phyloP scores from a whole-genome alignment of 2,329 filamentous ascomycete genomes.

The Aspergillus fischeri region DNA sequence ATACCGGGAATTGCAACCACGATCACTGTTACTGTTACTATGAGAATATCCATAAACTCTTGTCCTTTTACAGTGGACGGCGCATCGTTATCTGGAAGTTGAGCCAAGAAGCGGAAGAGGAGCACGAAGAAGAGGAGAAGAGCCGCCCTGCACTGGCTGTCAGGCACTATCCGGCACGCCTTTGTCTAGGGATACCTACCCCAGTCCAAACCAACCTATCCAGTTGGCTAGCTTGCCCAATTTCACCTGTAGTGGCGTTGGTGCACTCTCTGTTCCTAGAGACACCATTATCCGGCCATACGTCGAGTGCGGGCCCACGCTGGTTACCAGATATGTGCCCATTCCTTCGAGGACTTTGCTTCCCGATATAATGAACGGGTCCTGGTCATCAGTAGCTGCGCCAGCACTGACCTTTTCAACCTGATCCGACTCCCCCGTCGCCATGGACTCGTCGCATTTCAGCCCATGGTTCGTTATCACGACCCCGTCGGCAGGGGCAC shows the following conservation, averaged over 20 bases:
- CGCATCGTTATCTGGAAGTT: conserved; percentile 52
- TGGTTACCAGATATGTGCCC: conserved; percentile 70
- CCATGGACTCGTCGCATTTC: conserved; percentile 70
- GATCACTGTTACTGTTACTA: conserved; percentile 74
- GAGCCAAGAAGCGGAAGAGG: conserved; percentile 77
- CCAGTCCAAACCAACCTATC: conserved; percentile 73
- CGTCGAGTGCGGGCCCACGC: conserved; percentile 67
- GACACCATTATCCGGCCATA: conserved; percentile 74
- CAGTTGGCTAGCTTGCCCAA: conserved; percentile 71
- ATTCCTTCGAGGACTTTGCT: conserved; percentile 73
- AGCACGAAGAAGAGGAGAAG: conserved; percentile 82
- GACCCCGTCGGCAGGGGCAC: conserved; percentile 67
- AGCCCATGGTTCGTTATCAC: conserved; percentile 63
- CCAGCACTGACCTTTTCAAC: conserved; percentile 62
- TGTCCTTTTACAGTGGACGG: conserved; percentile 72
- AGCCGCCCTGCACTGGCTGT: conserved; percentile 46
- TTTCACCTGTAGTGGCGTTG: conserved; percentile 72
- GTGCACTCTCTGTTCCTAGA: conserved; percentile 68
- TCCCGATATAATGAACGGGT: conserved; percentile 76
- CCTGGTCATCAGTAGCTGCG: conserved; percentile 52
- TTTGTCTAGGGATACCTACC: conserved; percentile 27
- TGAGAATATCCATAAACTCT: conserved; percentile 70
- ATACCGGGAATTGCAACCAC: conserved; percentile 67
- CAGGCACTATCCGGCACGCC: conserved; percentile 3
- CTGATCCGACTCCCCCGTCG: conserved; percentile 69